Conservation (phyloP, 192 early-diverging fungal genomes). For the Phlyctochytrium planicorne region DNA sequence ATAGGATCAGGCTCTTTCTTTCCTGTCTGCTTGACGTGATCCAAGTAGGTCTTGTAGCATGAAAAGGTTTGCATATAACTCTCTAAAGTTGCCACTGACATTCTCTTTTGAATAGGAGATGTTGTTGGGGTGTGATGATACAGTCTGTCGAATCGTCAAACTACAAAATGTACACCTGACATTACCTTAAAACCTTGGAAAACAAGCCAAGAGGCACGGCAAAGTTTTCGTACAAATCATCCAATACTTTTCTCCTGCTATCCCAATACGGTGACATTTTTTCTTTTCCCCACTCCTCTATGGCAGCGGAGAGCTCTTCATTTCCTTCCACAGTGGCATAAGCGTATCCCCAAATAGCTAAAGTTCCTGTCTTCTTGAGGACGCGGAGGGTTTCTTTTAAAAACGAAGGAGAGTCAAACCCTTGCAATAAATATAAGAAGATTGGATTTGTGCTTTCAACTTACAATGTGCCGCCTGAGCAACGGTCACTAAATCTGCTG, state of each 20-base stretch:
- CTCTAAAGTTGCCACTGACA: constrained; percentile 38
- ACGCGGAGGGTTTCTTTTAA: constrained; percentile 58
- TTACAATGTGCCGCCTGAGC: constrained; percentile 46
- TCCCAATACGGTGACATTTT: constrained; percentile 49
- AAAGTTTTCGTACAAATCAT: constrained; percentile 48
- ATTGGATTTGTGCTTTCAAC: constrained; percentile 8
- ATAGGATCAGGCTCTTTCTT: constrained; percentile 36
- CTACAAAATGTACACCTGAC: neutral
- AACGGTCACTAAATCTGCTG: constrained; percentile 47
- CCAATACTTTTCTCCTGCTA: constrained; percentile 36
- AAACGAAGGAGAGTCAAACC: constrained; percentile 57
- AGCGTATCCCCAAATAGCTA: constrained; percentile 55
- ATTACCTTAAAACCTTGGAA: constrained; percentile 22
- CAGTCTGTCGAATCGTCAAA: neutral
- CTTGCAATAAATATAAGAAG: constrained; percentile 23
- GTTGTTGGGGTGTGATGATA: neutral
- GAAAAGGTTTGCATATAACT: constrained; percentile 61
- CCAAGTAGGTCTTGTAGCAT: constrained; percentile 52
- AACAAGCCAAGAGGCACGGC: constrained; percentile 12
- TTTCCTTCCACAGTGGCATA: constrained; percentile 4
- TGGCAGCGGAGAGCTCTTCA: neutral
- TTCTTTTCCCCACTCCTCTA: constrained; percentile 28
- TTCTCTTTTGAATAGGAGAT: constrained; percentile 36
- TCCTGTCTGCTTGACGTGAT: neutral
- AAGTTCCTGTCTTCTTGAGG: constrained; percentile 58